phyloP scores from a whole-genome alignment of 1,284 basidiomycete species.

The Mycosarcoma mackinlayi region DNA sequence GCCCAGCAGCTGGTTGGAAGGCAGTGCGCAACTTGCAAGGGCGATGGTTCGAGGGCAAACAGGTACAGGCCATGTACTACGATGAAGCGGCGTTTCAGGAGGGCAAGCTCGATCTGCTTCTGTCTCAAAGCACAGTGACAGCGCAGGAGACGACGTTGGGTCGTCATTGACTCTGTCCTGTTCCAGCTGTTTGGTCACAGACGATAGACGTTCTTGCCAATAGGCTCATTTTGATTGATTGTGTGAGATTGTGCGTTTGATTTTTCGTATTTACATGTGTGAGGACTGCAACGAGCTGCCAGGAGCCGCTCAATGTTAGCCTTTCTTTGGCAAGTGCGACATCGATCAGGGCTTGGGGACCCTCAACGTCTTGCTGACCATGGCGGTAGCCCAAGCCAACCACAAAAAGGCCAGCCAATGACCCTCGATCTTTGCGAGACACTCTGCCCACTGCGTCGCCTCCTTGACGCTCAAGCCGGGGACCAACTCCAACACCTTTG shows the following conservation, averaged over 20 bases:
- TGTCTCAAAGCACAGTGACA: too few relatives aligned
- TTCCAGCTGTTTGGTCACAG: too few relatives aligned
- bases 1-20: slow-evolving; percentile 53
- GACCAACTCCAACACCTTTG: slow-evolving; percentile 20
- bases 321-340: too few relatives aligned
- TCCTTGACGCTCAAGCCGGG: slow-evolving; percentile 15
- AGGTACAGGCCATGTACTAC: slow-evolving; percentile 25
- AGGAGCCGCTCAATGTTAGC: too few relatives aligned
- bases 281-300: too few relatives aligned
- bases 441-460: slow-evolving; percentile 16
- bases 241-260: background rate
- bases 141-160: too few relatives aligned
- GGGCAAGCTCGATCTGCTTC: background rate
- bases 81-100: background rate
- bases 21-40: slow-evolving; percentile 51
- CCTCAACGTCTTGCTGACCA: slow-evolving; percentile 66
- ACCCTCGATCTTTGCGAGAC: slow-evolving; percentile 41
- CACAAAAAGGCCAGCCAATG: slow-evolving; percentile 62
- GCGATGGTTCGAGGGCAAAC: slow-evolving; percentile 36
- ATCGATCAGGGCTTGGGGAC: slow-evolving; percentile 64
- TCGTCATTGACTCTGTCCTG: background rate
- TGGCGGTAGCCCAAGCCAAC: slow-evolving; percentile 60
- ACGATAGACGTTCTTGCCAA: too few relatives aligned
- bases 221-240: background rate
- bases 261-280: too few relatives aligned